Evolutionary conservation across 495 filamentous ascomycete species (phyloP).

Genomic region (Podospora australis): DNA sequence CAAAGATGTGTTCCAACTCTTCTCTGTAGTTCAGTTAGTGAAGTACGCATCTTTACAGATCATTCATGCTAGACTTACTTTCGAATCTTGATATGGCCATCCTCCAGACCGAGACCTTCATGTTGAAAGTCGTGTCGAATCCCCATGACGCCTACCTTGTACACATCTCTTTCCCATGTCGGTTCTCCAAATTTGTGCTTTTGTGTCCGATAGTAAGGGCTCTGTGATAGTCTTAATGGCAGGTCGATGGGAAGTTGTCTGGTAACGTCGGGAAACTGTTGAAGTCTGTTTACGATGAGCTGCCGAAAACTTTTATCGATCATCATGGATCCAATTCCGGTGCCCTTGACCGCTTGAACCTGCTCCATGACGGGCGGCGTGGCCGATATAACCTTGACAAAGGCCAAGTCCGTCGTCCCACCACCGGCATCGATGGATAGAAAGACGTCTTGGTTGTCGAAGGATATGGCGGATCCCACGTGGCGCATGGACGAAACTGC

Average conservation of each 20-base stretch:
- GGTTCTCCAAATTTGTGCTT: constrained; percentile 38
- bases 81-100: constrained; percentile 29
- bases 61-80: constrained; percentile 10
- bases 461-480: constrained; percentile 27
- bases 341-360: constrained; percentile 30
- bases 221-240: constrained; percentile 22
- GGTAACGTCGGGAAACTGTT: constrained; percentile 16
- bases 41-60: background rate
- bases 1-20: constrained; percentile 49
- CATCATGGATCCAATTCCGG: constrained; percentile 32
- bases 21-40: constrained; percentile 22
- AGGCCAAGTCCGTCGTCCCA: constrained; percentile 32
- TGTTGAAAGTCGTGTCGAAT: constrained; percentile 34
- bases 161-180: constrained; percentile 30
- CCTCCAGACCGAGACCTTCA: constrained; percentile 30
- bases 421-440: constrained; percentile 33
- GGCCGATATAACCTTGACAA: constrained; percentile 30
- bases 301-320: constrained; percentile 31
- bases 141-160: constrained; percentile 26
- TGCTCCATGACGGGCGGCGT: constrained; percentile 28
- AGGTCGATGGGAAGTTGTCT: constrained; percentile 24
- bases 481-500: constrained; percentile 43
- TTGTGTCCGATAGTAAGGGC: constrained; percentile 26
- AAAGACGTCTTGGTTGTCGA: constrained; percentile 27
- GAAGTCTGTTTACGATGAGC: constrained; percentile 24